Conservation (phyloP, 805 yeast species). For the Yarrowia sp. region DNA sequence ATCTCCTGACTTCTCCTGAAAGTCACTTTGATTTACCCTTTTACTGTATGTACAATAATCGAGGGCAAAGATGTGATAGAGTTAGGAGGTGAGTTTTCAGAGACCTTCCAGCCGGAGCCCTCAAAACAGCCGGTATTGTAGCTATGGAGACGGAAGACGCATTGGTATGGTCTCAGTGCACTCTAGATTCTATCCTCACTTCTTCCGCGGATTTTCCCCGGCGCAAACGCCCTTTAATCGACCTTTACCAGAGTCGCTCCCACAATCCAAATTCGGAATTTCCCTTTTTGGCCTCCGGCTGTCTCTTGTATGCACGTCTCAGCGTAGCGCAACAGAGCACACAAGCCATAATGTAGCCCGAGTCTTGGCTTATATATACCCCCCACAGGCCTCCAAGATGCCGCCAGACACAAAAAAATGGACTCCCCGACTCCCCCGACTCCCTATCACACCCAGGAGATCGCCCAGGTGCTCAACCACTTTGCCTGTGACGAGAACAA, state of each 20-base stretch:
- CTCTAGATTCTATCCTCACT: too few relatives aligned
- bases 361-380: too few relatives aligned
- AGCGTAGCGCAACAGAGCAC: background rate
- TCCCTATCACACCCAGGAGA: conserved; percentile 9
- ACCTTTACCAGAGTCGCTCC: background rate
- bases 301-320: conserved; percentile 14
- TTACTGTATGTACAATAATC: background rate
- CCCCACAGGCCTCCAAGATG: too few relatives aligned
- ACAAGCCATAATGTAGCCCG: conserved; percentile 10
- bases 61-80: conserved; percentile 5
- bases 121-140: too few relatives aligned
- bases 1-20: too few relatives aligned
- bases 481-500: background rate
- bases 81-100: background rate
- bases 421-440: background rate
- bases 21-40: background rate
- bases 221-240: too few relatives aligned
- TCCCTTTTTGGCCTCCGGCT: background rate
- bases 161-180: too few relatives aligned
- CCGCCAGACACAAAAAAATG: too few relatives aligned
- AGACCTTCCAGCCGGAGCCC: too few relatives aligned
- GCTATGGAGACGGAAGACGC: too few relatives aligned
- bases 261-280: conserved; percentile 14
- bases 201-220: too few relatives aligned
- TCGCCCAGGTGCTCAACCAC: background rate